Conservation (phyloP, 768 basidiomycete species). For the Mycena alexandri region DNA sequence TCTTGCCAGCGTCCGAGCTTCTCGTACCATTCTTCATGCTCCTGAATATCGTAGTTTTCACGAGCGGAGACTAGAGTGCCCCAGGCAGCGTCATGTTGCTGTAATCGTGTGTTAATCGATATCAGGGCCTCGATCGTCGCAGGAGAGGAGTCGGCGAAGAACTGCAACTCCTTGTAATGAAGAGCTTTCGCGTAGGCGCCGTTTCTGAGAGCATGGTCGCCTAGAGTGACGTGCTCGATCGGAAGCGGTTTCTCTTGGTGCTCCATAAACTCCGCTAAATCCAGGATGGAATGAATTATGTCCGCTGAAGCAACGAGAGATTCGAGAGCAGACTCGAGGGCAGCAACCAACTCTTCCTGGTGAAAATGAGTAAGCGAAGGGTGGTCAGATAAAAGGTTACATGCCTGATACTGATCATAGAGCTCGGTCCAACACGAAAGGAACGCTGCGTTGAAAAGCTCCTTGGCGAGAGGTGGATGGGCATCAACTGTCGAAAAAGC, state of each 20-base stretch:
- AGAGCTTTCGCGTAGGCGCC: slow-evolving; percentile 97
- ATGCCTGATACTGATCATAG: slow-evolving; percentile 95
- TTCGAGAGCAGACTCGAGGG: slow-evolving; percentile 88
- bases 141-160: slow-evolving; percentile 91
- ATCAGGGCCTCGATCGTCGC: slow-evolving; percentile 95
- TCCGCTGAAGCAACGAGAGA: slow-evolving; percentile 86
- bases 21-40: slow-evolving; percentile 99
- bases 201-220: slow-evolving; percentile 93
- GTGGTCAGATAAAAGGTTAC: slow-evolving; percentile 32
- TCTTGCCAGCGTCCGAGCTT: slow-evolving; percentile 97
- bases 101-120: slow-evolving; percentile 94
- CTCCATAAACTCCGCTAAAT: slow-evolving; percentile 98
- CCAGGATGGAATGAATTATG: slow-evolving; percentile 89
- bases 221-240: slow-evolving; percentile 93
- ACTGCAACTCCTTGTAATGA: slow-evolving; percentile 98
- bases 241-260: slow-evolving; percentile 97
- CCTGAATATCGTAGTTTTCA: slow-evolving; percentile 89
- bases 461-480: slow-evolving; percentile 90
- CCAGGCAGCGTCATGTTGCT: slow-evolving; percentile 98
- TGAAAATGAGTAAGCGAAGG: slow-evolving; percentile 26
- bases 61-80: slow-evolving; percentile 93
- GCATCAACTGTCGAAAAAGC: slow-evolving; percentile 69
- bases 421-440: slow-evolving; percentile 97
- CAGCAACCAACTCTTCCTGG: slow-evolving; percentile 94
- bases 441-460: slow-evolving; percentile 98